Conservation (phyloP, 352 stramenopile genomes). For the Phytophthora citricola region DNA sequence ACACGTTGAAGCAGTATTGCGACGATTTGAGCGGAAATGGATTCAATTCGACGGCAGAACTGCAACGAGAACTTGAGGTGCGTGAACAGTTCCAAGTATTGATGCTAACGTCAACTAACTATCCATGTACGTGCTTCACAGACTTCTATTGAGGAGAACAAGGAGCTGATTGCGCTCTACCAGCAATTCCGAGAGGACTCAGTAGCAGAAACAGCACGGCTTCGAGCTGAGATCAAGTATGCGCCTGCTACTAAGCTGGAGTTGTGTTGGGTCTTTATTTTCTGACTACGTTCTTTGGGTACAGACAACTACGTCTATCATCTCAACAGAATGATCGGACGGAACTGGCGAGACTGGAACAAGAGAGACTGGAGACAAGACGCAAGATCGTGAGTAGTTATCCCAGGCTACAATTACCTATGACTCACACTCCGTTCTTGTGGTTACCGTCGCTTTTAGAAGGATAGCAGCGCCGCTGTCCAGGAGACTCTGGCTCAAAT, state of each 20-base stretch:
- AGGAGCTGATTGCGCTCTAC: conserved; percentile 77
- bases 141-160: conserved; percentile 74
- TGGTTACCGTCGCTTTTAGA: conserved; percentile 28
- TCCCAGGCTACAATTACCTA: no score
- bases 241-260: not conserved
- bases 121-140: conserved; percentile 22
- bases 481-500: conserved; percentile 67
- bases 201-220: conserved; percentile 45
- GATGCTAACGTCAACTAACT: not conserved
- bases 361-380: conserved; percentile 46
- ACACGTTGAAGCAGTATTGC: conserved; percentile 68
- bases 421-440: not conserved
- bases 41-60: conserved; percentile 44
- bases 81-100: not conserved
- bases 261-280: not conserved
- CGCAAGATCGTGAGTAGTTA: conserved; percentile 43
- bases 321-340: conserved; percentile 22
- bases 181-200: conserved; percentile 74
- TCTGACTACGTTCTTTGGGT: not conserved
- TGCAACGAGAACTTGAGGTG: conserved; percentile 61
- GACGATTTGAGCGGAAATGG: conserved; percentile 11
- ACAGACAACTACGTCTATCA: conserved; percentile 31
- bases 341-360: conserved; percentile 30
- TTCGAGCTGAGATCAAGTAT: conserved; percentile 71
- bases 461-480: conserved; percentile 57